Conservation (phyloP, 345 rosid species). For the Ceriops tagal region DNA sequence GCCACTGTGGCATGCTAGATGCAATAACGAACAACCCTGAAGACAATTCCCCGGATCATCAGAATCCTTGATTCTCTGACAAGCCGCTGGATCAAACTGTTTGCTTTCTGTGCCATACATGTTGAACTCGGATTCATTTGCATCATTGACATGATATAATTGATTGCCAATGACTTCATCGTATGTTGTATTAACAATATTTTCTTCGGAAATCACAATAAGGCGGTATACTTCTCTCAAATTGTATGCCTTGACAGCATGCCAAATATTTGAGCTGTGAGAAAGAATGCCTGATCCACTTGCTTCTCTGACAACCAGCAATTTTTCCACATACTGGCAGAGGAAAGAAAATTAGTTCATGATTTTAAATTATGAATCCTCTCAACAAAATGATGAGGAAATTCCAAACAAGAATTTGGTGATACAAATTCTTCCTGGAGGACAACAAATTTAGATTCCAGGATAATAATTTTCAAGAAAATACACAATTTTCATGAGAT, state of each 20-base stretch:
- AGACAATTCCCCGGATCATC: constrained; percentile 58
- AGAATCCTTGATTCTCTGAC: constrained; percentile 56
- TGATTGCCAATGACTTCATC: constrained; percentile 43
- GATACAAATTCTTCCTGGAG: background rate
- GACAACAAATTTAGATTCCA: no score
- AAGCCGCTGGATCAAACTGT: constrained; percentile 48
- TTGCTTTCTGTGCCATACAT: constrained; percentile 21
- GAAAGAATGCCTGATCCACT: constrained; percentile 24
- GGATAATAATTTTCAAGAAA: no score
- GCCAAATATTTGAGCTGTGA: constrained; percentile 47
- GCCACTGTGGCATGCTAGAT: constrained; percentile 66
- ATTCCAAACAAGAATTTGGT: background rate
- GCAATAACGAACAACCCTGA: constrained; percentile 77
- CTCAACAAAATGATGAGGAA: background rate
- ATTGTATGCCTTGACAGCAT: constrained; percentile 61
- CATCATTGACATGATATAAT: constrained; percentile 25
- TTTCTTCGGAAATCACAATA: constrained; percentile 47
- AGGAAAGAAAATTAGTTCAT: constrained; percentile 14
- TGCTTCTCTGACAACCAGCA: constrained; percentile 42
- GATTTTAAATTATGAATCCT: background rate
- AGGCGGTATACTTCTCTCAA: constrained; percentile 65
- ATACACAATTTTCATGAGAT: no score
- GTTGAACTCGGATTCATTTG: constrained; percentile 23
- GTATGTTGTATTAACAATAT: constrained; percentile 51
- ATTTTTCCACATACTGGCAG: constrained; percentile 68